These are phyloP conservation scores for Fibroporia radiculosa DNA, from an alignment of 768 basidiomycete genomes.

Conservation along the genomic window DNA sequence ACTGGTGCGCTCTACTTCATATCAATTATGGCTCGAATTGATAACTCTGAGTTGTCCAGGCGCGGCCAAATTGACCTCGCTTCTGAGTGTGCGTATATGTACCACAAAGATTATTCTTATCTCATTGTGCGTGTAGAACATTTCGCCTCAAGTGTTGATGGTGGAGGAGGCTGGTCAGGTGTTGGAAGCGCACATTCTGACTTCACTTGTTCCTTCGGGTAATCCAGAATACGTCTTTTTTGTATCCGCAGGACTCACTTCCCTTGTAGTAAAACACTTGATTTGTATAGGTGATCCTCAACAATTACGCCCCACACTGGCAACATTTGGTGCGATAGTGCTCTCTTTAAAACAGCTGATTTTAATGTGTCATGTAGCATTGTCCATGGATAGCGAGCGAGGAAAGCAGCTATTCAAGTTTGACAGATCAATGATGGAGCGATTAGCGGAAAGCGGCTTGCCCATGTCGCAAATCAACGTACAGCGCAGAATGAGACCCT, in stretches of 20 bases:
- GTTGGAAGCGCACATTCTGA: slow-evolving; percentile 68
- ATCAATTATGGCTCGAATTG: neutral
- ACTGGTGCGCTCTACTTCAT: slow-evolving; percentile 39
- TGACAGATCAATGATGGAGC: slow-evolving; percentile 65
- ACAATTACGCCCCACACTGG: slow-evolving; percentile 63
- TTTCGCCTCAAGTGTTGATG: slow-evolving; percentile 53
- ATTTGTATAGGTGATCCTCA: slow-evolving; percentile 78
- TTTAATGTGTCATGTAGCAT: slow-evolving; percentile 28
- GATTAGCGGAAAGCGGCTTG: slow-evolving; percentile 47
- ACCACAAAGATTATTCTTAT: neutral
- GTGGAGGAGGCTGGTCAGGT: slow-evolving; percentile 84
- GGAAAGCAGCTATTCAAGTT: slow-evolving; percentile 54
- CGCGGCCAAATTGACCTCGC: slow-evolving; percentile 55
- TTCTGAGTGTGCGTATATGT: slow-evolving; percentile 40
- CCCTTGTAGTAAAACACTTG: slow-evolving; percentile 56
- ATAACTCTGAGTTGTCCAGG: slow-evolving; percentile 30
- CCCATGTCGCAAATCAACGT: slow-evolving; percentile 65
- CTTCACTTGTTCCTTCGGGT: slow-evolving; percentile 45
- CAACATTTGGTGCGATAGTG: neutral
- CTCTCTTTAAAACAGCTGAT: neutral
- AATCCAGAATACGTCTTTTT: neutral
- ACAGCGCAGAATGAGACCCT: slow-evolving; percentile 70
- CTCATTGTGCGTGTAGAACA: slow-evolving; percentile 30
- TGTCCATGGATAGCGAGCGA: slow-evolving; percentile 60
- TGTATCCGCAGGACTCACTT: neutral